Conservation (phyloP, 495 filamentous ascomycete genomes). For the Trichocladium uniseriatum region DNA sequence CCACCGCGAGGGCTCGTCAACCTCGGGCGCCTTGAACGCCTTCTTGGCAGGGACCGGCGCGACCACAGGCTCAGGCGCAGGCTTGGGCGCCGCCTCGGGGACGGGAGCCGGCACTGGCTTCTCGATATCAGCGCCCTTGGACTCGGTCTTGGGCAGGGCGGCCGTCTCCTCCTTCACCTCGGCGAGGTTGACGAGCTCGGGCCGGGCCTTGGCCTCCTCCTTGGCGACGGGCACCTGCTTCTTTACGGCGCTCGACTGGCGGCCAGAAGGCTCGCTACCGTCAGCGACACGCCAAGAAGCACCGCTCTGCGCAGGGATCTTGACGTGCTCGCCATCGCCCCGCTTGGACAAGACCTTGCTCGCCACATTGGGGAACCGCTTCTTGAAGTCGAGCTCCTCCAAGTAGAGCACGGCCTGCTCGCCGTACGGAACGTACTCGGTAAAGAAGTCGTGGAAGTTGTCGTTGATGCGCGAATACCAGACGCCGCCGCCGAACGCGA, state of each 20-base stretch:
- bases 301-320: constrained; percentile 75
- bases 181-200: constrained; percentile 13
- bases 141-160: constrained; percentile 24
- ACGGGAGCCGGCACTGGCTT: constrained; percentile 11
- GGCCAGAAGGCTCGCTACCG: constrained; percentile 27
- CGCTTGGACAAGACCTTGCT: constrained; percentile 35
- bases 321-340: constrained; percentile 63
- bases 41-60: constrained; percentile 7
- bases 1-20: constrained; percentile 50
- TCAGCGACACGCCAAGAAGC: constrained; percentile 72
- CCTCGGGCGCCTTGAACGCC: constrained; percentile 42
- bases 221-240: constrained; percentile 27
- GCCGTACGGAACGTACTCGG: constrained; percentile 89
- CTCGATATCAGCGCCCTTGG: constrained; percentile 15
- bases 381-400: constrained; percentile 89
- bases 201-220: constrained; percentile 24
- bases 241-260: constrained; percentile 37
- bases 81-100: constrained; percentile 1
- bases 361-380: constrained; percentile 71
- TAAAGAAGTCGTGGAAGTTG: constrained; percentile 99
- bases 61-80: not conserved
- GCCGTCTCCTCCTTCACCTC: constrained; percentile 31
- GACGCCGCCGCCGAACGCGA: constrained; percentile 79
- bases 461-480: constrained; percentile 88
- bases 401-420: constrained; percentile 95